Conservation (phyloP, 75 land plant species). For the Picea glauca region DNA sequence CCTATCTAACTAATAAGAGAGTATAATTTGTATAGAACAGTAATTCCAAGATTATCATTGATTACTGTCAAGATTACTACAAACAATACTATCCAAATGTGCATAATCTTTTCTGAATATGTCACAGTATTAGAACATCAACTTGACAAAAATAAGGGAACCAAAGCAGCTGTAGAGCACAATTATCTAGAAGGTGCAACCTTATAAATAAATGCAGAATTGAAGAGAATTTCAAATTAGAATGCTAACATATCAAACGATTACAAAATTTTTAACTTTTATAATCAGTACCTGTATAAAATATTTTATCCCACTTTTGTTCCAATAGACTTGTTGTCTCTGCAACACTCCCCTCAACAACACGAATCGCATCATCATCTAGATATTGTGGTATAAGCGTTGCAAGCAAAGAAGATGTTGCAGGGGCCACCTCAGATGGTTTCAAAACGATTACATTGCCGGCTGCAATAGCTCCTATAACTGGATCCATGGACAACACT, state of each 20-base stretch:
- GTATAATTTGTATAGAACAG: not conserved
- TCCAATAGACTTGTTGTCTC: slow-evolving; percentile 75
- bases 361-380: slow-evolving; percentile 64
- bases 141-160: not conserved
- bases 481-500: slow-evolving; percentile 87
- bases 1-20: not conserved
- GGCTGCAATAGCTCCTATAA: slow-evolving; percentile 91
- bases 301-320: slow-evolving; percentile 96
- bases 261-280: not conserved
- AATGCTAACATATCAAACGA: not conserved
- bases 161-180: not conserved
- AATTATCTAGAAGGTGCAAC: not conserved
- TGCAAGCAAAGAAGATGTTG: slow-evolving; percentile 64
- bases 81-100: not conserved
- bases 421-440: slow-evolving; percentile 86
- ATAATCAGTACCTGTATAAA: slow-evolving; percentile 71
- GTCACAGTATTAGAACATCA: not conserved
- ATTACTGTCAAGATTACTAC: too few species aligned
- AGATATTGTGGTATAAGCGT: slow-evolving; percentile 52
- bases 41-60: too few species aligned
- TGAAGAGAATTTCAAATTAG: not conserved
- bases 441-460: slow-evolving; percentile 85
- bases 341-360: slow-evolving; percentile 83
- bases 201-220: not conserved
- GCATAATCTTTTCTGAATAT: not conserved